These are phyloP conservation scores for Polygonum maritimum DNA, from an alignment of 148 eudicot species.

Conservation along the genomic window DNA sequence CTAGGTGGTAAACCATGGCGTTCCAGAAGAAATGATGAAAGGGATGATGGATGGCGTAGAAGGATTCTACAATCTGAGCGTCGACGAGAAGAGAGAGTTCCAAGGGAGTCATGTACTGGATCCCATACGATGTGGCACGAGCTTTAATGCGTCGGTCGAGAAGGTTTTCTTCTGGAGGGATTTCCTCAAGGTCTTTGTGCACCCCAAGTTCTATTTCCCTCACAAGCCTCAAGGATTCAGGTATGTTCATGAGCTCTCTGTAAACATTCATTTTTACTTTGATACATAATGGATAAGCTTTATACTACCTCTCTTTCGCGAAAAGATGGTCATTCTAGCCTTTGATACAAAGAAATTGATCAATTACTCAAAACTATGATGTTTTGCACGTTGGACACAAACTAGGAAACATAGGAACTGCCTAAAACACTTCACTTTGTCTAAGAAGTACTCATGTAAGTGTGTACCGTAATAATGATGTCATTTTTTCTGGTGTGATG, in stretches of 20 bases:
- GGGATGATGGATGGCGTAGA: conserved; percentile 22
- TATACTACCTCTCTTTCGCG: too few relatives aligned
- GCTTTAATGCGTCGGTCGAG: conserved; percentile 33
- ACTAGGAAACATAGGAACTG: neutral
- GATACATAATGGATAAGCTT: neutral
- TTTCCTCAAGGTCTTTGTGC: conserved; percentile 29
- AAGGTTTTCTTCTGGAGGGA: conserved; percentile 41
- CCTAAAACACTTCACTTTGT: neutral
- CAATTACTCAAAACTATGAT: neutral
- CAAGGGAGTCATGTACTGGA: conserved; percentile 30
- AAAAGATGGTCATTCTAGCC: too few relatives aligned
- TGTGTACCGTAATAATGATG: neutral
- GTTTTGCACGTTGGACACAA: neutral
- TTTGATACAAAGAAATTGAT: too few relatives aligned
- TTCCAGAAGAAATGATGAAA: conserved; percentile 34
- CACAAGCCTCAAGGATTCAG: conserved; percentile 22
- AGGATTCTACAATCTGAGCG: conserved; percentile 37
- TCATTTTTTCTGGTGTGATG: neutral
- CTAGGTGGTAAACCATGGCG: conserved; percentile 56
- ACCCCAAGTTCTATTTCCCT: conserved; percentile 36
- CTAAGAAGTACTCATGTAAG: too few relatives aligned
- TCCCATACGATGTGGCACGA: conserved; percentile 45
- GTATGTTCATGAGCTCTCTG: neutral
- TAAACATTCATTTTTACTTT: neutral
- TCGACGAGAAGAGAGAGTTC: conserved; percentile 40